Evolutionary conservation across 441 rosid species (phyloP).

Genomic region (Euphorbia celastroides): DNA sequence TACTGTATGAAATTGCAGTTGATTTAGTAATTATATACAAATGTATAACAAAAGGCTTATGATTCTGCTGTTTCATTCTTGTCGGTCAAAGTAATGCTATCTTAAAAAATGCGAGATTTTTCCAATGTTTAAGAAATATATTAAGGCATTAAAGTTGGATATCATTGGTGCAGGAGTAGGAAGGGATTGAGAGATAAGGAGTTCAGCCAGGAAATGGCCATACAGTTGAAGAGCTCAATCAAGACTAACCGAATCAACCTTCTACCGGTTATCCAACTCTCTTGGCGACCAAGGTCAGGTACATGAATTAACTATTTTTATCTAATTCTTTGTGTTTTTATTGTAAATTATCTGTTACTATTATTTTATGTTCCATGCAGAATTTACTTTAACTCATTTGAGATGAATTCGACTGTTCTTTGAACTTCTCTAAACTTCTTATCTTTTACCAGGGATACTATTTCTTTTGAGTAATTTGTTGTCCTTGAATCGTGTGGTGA

Average conservation of each 20-base stretch:
- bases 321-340: background rate
- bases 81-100: background rate
- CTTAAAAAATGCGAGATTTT: background rate
- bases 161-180: conserved; percentile 37
- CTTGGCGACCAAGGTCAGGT: conserved; percentile 99
- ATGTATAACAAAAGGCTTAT: background rate
- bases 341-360: background rate
- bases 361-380: background rate
- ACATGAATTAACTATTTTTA: conserved; percentile 24
- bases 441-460: background rate
- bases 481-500: background rate
- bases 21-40: background rate
- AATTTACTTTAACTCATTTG: background rate
- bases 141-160: background rate
- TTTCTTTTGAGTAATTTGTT: background rate
- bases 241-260: conserved; percentile 48
- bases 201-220: conserved; percentile 8
- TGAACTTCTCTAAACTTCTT: background rate
- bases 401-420: background rate
- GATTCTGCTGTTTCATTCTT: background rate
- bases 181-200: conserved; percentile 64
- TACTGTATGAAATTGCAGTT: background rate
- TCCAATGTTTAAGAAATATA: background rate
- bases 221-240: conserved; percentile 27
- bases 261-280: conserved; percentile 58